Percentiles rank a stretch among this genome's conserved stretches.
Evolutionary conservation across 805 yeast species (phyloP).

Genomic region (Ogataea methanolica): DNA sequence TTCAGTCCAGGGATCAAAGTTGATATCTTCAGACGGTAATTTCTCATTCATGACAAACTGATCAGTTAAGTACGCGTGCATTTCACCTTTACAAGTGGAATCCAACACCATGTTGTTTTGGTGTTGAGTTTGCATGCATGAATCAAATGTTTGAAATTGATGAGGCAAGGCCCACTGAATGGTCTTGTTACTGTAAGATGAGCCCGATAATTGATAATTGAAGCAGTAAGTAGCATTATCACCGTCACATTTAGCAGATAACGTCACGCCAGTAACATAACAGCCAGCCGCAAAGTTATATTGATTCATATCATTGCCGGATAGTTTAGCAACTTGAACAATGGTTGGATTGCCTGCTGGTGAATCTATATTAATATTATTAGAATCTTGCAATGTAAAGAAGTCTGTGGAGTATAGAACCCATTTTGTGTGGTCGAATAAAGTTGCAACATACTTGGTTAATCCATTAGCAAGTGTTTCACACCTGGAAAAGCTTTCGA

Average conservation of each 20-base stretch:
- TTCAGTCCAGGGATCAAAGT: constrained; percentile 57
- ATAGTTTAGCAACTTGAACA: constrained; percentile 48
- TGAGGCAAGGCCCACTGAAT: constrained; percentile 52
- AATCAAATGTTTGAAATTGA: constrained; percentile 37
- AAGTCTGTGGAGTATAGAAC: constrained; percentile 42
- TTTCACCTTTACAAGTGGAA: constrained; percentile 51
- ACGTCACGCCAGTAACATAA: constrained; percentile 45
- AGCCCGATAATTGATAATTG: constrained; percentile 30
- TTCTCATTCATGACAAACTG: constrained; percentile 26
- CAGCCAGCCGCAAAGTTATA: constrained; percentile 70
- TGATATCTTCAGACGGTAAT: constrained; percentile 29
- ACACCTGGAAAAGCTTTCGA: constrained; percentile 41
- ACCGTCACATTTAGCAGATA: constrained; percentile 35
- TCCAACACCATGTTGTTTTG: constrained; percentile 33
- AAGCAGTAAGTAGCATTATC: constrained; percentile 37
- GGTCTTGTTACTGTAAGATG: constrained; percentile 16
- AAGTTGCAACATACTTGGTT: constrained; percentile 49
- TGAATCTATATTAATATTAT: constrained; percentile 18
- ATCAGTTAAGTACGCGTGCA: constrained; percentile 41
- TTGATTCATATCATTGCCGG: constrained; percentile 30
- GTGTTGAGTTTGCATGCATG: constrained; percentile 16
- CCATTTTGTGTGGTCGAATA: constrained; percentile 61
- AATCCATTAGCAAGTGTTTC: constrained; percentile 35
- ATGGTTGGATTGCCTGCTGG: constrained; percentile 33
- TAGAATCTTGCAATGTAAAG: constrained; percentile 19